Conservation (phyloP, 345 rosid species). For the Arabis alpina region DNA sequence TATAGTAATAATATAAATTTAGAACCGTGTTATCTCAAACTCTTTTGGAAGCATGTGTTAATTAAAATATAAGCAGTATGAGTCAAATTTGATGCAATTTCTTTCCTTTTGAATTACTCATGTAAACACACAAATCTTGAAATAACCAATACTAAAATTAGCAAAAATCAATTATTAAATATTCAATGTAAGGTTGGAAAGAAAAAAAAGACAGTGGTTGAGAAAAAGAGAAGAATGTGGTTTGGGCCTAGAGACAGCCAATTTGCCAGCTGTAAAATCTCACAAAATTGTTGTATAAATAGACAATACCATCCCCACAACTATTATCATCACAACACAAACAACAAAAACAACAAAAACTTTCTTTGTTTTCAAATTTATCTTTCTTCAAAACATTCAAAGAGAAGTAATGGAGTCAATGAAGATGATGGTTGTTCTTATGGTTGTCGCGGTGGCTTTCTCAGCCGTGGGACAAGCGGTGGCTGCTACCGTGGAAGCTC, state of each 20-base stretch:
- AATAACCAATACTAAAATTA: neutral
- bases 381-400: slow-evolving; percentile 27
- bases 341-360: neutral
- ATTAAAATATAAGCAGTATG: neutral
- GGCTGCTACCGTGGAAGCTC: slow-evolving; percentile 43
- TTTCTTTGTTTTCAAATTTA: neutral
- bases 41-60: slow-evolving; percentile 4
- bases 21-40: too few species aligned
- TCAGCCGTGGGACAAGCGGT: slow-evolving; percentile 31
- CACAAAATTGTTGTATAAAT: slow-evolving; percentile 30
- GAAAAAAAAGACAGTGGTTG: slow-evolving; percentile 45
- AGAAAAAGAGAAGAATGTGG: slow-evolving; percentile 29
- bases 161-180: neutral
- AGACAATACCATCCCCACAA: slow-evolving; percentile 33
- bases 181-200: slow-evolving; percentile 36
- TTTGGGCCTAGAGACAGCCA: slow-evolving; percentile 32
- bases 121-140: slow-evolving; percentile 20
- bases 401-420: slow-evolving; percentile 40
- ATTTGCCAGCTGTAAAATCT: slow-evolving; percentile 42
- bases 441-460: slow-evolving; percentile 37
- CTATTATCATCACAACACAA: slow-evolving; percentile 29
- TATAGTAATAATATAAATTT: neutral
- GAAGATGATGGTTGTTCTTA: slow-evolving; percentile 41
- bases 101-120: slow-evolving; percentile 16
- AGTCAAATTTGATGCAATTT: neutral